phyloP scores from a whole-genome alignment of 805 yeast species.

The Barnettozyma salicaria region DNA sequence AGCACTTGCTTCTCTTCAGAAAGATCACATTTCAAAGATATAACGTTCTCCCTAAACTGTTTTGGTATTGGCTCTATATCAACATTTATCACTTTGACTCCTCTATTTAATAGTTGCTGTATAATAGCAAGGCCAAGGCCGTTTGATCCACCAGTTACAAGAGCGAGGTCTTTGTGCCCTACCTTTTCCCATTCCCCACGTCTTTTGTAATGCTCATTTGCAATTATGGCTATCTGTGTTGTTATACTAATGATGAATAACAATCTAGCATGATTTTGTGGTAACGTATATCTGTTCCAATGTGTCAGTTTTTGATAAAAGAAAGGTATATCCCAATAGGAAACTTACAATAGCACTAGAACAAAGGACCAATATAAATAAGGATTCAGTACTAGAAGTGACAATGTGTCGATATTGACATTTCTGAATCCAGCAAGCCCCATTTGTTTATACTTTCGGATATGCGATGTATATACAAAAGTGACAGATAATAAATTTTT shows the following conservation, averaged over 20 bases:
- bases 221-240: not conserved
- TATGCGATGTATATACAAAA: not conserved
- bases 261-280: conserved; percentile 1
- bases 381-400: not conserved
- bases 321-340: not conserved
- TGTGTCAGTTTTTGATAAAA: conserved; percentile 6
- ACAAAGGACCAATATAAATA: not conserved
- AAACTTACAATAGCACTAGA: conserved; percentile 8
- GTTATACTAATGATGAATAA: conserved; percentile 2
- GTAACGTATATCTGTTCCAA: conserved; percentile 7
- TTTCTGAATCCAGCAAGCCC: not conserved
- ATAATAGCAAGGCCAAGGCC: conserved; percentile 32
- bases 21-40: conserved; percentile 64
- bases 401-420: conserved; percentile 6
- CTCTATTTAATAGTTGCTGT: conserved; percentile 14
- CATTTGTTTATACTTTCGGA: not conserved
- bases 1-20: conserved; percentile 39
- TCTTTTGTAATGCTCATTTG: conserved; percentile 15
- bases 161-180: conserved; percentile 15
- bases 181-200: conserved; percentile 21
- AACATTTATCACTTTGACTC: conserved; percentile 23
- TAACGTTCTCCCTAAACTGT: conserved; percentile 25
- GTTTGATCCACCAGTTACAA: conserved; percentile 35
- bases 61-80: conserved; percentile 23
- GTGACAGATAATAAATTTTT: not conserved